A percentile compares a stretch with the other conserved stretches of the same genome.
phyloP scores from a whole-genome alignment of 768 basidiomycete genomes.

The Podaxis sp. region DNA sequence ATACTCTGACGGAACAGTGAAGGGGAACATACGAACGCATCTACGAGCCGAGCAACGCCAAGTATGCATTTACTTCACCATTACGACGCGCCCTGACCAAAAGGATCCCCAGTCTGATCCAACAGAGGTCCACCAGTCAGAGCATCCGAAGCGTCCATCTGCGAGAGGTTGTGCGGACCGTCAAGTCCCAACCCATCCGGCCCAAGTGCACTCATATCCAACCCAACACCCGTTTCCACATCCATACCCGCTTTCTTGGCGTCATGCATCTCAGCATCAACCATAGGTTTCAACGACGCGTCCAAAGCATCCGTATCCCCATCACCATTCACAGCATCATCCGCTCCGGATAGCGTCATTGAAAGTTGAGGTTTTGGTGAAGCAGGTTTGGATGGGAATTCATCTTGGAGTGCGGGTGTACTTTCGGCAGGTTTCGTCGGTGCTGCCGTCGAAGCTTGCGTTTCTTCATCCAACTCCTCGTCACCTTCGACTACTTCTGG shows the following conservation, averaged over 20 bases:
- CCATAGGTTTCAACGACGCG: constrained; percentile 52
- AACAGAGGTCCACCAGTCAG: constrained; percentile 61
- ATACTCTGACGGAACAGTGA: background rate
- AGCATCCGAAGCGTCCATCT: constrained; percentile 50
- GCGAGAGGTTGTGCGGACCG: constrained; percentile 48
- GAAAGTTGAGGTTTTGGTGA: constrained; percentile 67
- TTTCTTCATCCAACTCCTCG: constrained; percentile 76
- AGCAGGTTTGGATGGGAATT: constrained; percentile 51
- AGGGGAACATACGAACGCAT: background rate
- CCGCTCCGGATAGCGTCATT: constrained; percentile 43
- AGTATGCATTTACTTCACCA: background rate
- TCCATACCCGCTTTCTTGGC: constrained; percentile 37
- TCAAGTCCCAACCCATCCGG: constrained; percentile 65
- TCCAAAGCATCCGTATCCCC: constrained; percentile 44
- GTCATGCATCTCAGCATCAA: constrained; percentile 40
- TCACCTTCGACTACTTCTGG: constrained; percentile 73
- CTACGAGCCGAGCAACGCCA: background rate
- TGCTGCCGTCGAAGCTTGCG: constrained; percentile 34
- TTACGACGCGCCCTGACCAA: constrained; percentile 31
- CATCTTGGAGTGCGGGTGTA: constrained; percentile 32
- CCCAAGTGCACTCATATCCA: constrained; percentile 65
- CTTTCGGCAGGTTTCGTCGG: constrained; percentile 38
- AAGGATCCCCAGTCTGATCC: constrained; percentile 61
- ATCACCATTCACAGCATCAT: constrained; percentile 25
- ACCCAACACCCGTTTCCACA: constrained; percentile 38